A percentile compares a stretch with the other conserved stretches of the same genome.
Conservation (phyloP, 2,329 filamentous ascomycete species). For the Alternaria arborescens region DNA sequence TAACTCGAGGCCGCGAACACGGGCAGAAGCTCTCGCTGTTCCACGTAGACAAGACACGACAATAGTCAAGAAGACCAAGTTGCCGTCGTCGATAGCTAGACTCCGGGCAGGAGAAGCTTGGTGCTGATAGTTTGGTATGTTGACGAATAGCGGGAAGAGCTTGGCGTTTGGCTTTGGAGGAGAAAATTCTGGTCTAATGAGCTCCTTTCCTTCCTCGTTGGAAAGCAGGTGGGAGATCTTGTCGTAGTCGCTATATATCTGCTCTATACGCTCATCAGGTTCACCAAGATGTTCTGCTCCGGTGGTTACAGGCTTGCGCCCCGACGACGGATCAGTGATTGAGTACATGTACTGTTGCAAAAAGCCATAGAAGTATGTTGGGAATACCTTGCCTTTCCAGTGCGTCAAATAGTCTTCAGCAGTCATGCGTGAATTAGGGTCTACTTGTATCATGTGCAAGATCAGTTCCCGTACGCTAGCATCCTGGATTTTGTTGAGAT, state of each 20-base stretch:
- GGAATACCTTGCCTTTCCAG: constrained; percentile 91
- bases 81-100: constrained; percentile 81
- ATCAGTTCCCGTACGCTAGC: constrained; percentile 87
- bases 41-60: constrained; percentile 89
- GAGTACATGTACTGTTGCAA: constrained; percentile 97
- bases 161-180: constrained; percentile 57
- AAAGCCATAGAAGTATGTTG: constrained; percentile 96
- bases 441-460: constrained; percentile 93
- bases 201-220: constrained; percentile 66
- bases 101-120: constrained; percentile 68
- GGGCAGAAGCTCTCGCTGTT: constrained; percentile 86
- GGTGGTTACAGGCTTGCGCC: constrained; percentile 74
- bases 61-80: constrained; percentile 88
- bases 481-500: constrained; percentile 87
- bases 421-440: constrained; percentile 89
- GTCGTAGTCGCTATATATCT: constrained; percentile 93
- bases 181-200: constrained; percentile 41
- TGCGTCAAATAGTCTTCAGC: constrained; percentile 94
- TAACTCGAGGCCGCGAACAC: constrained; percentile 88
- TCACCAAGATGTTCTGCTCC: constrained; percentile 78
- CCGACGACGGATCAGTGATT: constrained; percentile 88
- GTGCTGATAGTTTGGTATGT: constrained; percentile 85
- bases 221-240: constrained; percentile 96
- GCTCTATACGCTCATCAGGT: constrained; percentile 91
- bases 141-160: constrained; percentile 82